phyloP scores from a whole-genome alignment of 352 stramenopile genomes.

The Phytophthora meadii region DNA sequence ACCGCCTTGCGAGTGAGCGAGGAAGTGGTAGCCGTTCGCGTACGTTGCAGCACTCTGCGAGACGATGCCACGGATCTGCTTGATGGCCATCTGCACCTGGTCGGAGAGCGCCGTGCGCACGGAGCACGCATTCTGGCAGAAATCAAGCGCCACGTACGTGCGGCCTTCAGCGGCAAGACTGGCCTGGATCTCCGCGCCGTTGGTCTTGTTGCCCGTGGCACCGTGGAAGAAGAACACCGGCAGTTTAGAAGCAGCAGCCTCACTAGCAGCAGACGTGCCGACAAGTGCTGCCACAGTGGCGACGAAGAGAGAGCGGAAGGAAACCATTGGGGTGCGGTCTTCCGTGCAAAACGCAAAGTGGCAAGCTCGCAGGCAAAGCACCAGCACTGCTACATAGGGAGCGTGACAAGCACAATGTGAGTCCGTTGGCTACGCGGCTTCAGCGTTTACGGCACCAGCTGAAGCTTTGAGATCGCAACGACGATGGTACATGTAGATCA shows the following conservation, averaged over 20 bases:
- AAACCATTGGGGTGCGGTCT: slow-evolving; percentile 29
- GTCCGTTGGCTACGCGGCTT: slow-evolving; percentile 14
- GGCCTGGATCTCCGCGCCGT: slow-evolving; percentile 40
- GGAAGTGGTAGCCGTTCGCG: slow-evolving; percentile 58
- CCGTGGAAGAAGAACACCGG: slow-evolving; percentile 70
- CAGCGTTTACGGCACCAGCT: slow-evolving; percentile 19
- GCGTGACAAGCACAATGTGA: too few species aligned
- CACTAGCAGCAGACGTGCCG: slow-evolving; percentile 19
- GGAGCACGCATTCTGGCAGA: slow-evolving; percentile 54
- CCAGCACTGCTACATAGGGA: too few species aligned
- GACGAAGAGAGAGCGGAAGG: slow-evolving; percentile 25
- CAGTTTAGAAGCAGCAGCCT: slow-evolving; percentile 34
- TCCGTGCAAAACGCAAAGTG: slow-evolving; percentile 32
- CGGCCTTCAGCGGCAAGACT: slow-evolving; percentile 53
- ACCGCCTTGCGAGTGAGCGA: slow-evolving; percentile 61
- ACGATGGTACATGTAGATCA: slow-evolving; percentile 15
- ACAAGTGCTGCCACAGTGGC: slow-evolving; percentile 18
- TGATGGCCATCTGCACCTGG: slow-evolving; percentile 59
- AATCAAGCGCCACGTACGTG: slow-evolving; percentile 51
- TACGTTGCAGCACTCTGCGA: slow-evolving; percentile 40
- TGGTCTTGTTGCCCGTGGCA: slow-evolving; percentile 41
- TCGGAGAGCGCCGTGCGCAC: slow-evolving; percentile 38
- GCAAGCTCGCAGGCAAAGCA: too few species aligned
- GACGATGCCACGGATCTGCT: slow-evolving; percentile 52
- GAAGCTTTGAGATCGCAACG: slow-evolving; percentile 5